These are phyloP conservation scores for Exophiala sideris DNA, from an alignment of 2,329 filamentous ascomycete genomes.

Conservation along the genomic window DNA sequence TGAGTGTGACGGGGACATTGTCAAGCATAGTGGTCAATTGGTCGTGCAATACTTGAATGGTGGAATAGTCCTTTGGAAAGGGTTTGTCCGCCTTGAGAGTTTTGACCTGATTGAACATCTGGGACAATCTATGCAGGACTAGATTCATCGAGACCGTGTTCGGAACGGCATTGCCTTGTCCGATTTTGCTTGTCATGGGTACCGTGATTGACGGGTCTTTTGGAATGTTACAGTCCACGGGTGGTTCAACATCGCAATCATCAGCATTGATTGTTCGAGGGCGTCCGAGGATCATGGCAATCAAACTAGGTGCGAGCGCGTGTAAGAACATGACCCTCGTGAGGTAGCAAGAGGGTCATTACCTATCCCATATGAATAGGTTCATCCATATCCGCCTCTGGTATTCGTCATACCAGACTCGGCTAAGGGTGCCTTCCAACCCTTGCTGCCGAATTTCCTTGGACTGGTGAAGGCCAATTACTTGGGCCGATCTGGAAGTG, in stretches of 20 bases:
- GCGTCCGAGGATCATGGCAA: conserved; percentile 3
- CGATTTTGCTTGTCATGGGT: neutral
- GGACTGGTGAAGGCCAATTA: neutral
- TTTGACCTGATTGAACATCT: conserved; percentile 2
- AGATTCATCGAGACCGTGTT: neutral
- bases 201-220: neutral
- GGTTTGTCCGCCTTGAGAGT: conserved; percentile 1
- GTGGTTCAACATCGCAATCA: conserved; percentile 1
- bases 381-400: conserved; percentile 3
- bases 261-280: conserved; percentile 2
- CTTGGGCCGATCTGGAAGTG: conserved; percentile 1
- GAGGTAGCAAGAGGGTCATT: neutral
- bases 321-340: neutral
- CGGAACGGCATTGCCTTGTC: neutral
- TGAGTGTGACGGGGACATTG: conserved; percentile 2
- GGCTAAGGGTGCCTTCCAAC: neutral
- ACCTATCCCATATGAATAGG: conserved; percentile 5
- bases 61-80: neutral
- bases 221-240: conserved; percentile 3
- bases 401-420: conserved; percentile 4
- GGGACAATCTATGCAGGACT: conserved; percentile 1
- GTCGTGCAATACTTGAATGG: neutral
- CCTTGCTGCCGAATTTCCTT: neutral
- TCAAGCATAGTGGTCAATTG: conserved; percentile 1
- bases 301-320: neutral